Evolutionary conservation across 2,329 filamentous ascomycete genomes (phyloP).

Genomic region (Elsinoe perseae): DNA sequence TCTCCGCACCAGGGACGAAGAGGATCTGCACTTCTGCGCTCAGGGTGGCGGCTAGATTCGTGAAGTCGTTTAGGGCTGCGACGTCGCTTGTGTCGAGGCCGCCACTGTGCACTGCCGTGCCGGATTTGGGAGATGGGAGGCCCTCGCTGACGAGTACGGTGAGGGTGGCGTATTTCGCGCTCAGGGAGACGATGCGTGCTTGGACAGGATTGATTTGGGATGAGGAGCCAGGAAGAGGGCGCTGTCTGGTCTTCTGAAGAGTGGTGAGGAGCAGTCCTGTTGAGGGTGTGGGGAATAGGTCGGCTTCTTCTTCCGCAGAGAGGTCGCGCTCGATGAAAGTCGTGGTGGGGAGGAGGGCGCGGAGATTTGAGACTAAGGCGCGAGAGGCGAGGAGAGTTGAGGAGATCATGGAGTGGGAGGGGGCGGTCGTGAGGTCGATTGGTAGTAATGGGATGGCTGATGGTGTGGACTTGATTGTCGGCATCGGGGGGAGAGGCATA

Average conservation of each 20-base stretch:
- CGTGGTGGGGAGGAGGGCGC: constrained; percentile 42
- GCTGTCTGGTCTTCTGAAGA: constrained; percentile 64
- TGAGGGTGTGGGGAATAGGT: constrained; percentile 62
- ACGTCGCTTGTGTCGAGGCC: constrained; percentile 28
- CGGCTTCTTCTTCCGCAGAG: constrained; percentile 49
- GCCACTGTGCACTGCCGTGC: background rate
- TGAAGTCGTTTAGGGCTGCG: constrained; percentile 28
- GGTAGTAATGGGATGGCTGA: constrained; percentile 17
- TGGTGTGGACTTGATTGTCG: background rate
- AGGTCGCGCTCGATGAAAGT: constrained; percentile 57
- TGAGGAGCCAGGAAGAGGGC: constrained; percentile 56
- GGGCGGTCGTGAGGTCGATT: constrained; percentile 18
- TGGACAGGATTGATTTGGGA: constrained; percentile 39
- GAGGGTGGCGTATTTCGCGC: constrained; percentile 57
- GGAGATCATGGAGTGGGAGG: constrained; percentile 46
- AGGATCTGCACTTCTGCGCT: constrained; percentile 32
- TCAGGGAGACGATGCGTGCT: constrained; percentile 47
- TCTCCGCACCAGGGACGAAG: constrained; percentile 38
- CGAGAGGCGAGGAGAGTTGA: constrained; percentile 40
- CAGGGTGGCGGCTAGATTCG: constrained; percentile 39
- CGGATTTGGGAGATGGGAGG: background rate
- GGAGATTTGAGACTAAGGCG: constrained; percentile 44
- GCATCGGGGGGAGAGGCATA: background rate
- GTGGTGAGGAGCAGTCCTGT: constrained; percentile 64
- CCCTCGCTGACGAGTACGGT: constrained; percentile 57